phyloP scores from a whole-genome alignment of 352 stramenopile species.

The Phytophthora sp. region DNA sequence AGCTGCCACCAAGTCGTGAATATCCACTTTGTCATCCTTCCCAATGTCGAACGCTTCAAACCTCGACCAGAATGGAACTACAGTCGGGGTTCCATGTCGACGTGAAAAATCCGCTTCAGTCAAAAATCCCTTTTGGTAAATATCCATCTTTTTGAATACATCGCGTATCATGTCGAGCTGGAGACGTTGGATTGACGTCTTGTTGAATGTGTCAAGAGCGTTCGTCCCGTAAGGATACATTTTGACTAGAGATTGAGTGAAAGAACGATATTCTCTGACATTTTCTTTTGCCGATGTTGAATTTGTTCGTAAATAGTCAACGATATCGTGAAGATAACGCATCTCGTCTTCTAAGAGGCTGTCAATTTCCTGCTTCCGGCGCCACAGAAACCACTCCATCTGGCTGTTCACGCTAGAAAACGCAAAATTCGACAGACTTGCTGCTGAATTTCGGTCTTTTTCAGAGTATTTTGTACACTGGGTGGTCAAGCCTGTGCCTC shows the following conservation, averaged over 20 bases:
- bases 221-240: conserved; percentile 75
- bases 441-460: conserved; percentile 5
- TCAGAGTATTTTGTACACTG: background rate
- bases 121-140: conserved; percentile 44
- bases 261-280: too few species aligned
- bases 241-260: conserved; percentile 41
- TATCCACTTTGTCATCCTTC: conserved; percentile 53
- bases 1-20: conserved; percentile 62
- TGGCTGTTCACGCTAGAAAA: conserved; percentile 68
- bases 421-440: conserved; percentile 61
- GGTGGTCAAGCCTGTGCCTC: conserved; percentile 43
- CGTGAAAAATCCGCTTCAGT: conserved; percentile 38
- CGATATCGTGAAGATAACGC: conserved; percentile 54
- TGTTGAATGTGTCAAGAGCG: conserved; percentile 56
- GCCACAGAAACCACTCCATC: conserved; percentile 83
- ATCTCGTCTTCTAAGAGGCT: conserved; percentile 66
- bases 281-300: background rate
- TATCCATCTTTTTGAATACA: conserved; percentile 48
- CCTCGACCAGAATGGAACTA: conserved; percentile 36
- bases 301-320: conserved; percentile 8
- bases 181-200: conserved; percentile 42
- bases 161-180: conserved; percentile 61
- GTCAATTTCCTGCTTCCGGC: conserved; percentile 75
- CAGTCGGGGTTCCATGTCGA: conserved; percentile 12
- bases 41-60: conserved; percentile 67